Conservation (phyloP, 2,329 filamentous ascomycete genomes). For the Apiospora aurea region DNA sequence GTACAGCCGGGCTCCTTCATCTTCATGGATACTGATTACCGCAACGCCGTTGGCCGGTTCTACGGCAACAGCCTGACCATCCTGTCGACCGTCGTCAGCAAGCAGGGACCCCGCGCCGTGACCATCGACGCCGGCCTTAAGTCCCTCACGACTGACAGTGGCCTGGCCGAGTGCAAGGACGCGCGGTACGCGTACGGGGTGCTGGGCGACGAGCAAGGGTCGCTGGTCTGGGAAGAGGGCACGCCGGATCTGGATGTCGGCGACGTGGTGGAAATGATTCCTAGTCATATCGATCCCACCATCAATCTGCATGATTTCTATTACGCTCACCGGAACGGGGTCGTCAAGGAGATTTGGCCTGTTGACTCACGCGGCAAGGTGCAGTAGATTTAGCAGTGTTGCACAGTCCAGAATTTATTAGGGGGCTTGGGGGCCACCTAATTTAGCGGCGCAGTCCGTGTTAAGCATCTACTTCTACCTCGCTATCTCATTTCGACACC, state of each 20-base stretch:
- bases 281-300: slow-evolving; percentile 62
- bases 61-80: slow-evolving; percentile 58
- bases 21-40: slow-evolving; percentile 65
- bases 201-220: slow-evolving; percentile 58
- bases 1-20: slow-evolving; percentile 62
- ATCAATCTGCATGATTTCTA: slow-evolving; percentile 60
- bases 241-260: slow-evolving; percentile 49
- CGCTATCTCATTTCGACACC: neutral
- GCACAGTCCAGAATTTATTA: neutral
- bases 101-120: slow-evolving; percentile 50
- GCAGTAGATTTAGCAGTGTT: slow-evolving; percentile 44
- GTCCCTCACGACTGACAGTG: slow-evolving; percentile 59
- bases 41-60: slow-evolving; percentile 56
- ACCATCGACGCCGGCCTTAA: slow-evolving; percentile 60
- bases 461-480: no score
- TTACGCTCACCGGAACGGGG: slow-evolving; percentile 54
- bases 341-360: slow-evolving; percentile 59
- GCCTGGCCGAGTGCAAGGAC: slow-evolving; percentile 55
- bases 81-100: slow-evolving; percentile 56
- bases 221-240: slow-evolving; percentile 50
- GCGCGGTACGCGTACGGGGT: slow-evolving; percentile 50
- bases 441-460: neutral
- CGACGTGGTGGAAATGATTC: slow-evolving; percentile 58
- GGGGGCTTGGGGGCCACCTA: neutral
- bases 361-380: slow-evolving; percentile 60